Percentiles rank a stretch among this genome's conserved stretches.
Conservation (phyloP, 768 basidiomycete genomes). For the Boletus huronensis region DNA sequence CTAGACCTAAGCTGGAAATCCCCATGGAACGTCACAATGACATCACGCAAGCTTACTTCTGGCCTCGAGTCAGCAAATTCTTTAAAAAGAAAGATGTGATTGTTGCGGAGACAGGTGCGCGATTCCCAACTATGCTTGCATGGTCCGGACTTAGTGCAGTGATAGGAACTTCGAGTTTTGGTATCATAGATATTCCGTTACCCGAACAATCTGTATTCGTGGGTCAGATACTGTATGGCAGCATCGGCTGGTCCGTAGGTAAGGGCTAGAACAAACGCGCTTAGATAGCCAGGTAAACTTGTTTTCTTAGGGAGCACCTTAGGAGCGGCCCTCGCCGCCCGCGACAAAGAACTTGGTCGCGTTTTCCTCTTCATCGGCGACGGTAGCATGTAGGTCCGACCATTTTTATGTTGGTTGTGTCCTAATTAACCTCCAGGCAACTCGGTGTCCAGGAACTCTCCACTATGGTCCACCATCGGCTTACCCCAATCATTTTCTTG, state of each 20-base stretch:
- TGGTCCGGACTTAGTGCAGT: neutral
- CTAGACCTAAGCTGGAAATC: constrained; percentile 36
- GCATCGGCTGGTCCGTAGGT: constrained; percentile 88
- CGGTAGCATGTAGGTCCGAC: constrained; percentile 61
- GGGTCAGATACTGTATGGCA: constrained; percentile 85
- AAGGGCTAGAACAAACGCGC: constrained; percentile 13
- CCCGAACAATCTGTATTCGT: constrained; percentile 66
- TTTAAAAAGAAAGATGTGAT: constrained; percentile 73
- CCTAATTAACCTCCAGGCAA: constrained; percentile 45
- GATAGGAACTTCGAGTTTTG: constrained; percentile 75
- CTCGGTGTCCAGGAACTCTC: constrained; percentile 80
- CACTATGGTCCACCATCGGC: constrained; percentile 68
- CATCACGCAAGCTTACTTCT: constrained; percentile 80
- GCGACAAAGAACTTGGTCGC: constrained; percentile 56
- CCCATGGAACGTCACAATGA: constrained; percentile 48
- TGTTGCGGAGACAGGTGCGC: constrained; percentile 77
- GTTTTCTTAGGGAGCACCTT: constrained; percentile 51
- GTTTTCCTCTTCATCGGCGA: constrained; percentile 86
- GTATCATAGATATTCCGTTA: constrained; percentile 75
- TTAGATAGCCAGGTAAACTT: neutral
- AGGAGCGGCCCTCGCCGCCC: constrained; percentile 78
- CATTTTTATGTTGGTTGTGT: neutral
- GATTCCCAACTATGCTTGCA: neutral
- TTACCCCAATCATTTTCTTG: constrained; percentile 83
- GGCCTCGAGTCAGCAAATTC: constrained; percentile 75